A percentile compares a stretch with the other conserved stretches of the same genome.
phyloP scores from a whole-genome alignment of 306 rosid species.

The Calophaca sinica region DNA sequence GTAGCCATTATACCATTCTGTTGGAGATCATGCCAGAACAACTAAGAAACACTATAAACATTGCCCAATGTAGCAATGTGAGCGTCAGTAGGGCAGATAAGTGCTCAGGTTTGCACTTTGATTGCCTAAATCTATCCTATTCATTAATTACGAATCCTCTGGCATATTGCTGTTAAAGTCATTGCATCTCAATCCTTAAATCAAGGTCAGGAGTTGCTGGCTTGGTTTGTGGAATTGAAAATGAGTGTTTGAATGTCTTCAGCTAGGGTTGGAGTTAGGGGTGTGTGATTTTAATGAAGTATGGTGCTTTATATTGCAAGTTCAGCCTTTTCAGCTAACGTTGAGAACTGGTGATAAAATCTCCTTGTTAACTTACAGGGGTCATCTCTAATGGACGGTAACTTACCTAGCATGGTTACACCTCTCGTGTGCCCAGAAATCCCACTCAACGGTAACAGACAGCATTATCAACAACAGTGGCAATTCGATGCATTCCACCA shows the following conservation, averaged over 20 bases:
- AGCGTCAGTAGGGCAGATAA: conserved; percentile 15
- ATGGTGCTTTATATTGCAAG: conserved; percentile 16
- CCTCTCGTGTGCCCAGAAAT: conserved; percentile 77
- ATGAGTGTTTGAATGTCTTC: conserved; percentile 24
- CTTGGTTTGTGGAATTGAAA: conserved; percentile 38
- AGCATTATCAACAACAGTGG: conserved; percentile 81
- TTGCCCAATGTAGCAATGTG: conserved; percentile 4
- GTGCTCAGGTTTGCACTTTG: conserved; percentile 24
- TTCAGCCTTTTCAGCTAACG: conserved; percentile 28
- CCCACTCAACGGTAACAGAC: conserved; percentile 64
- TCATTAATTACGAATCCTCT: conserved; percentile 9
- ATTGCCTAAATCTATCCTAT: conserved; percentile 19
- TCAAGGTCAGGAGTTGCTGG: conserved; percentile 18
- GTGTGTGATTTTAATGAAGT: conserved; percentile 25
- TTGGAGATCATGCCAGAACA: conserved; percentile 26
- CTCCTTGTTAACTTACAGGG: conserved; percentile 59
- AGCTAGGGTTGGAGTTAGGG: neutral
- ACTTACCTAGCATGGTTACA: conserved; percentile 64
- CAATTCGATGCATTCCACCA: conserved; percentile 68
- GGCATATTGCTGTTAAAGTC: conserved; percentile 11
- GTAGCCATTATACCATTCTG: conserved; percentile 33
- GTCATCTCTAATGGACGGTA: conserved; percentile 62
- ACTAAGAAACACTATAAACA: conserved; percentile 28
- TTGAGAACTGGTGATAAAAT: conserved; percentile 21
- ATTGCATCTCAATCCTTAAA: conserved; percentile 25